These are phyloP conservation scores for Rutidosis leptorrhynchoides DNA, from an alignment of 129 eudicot genomes.

Conservation along the genomic window DNA sequence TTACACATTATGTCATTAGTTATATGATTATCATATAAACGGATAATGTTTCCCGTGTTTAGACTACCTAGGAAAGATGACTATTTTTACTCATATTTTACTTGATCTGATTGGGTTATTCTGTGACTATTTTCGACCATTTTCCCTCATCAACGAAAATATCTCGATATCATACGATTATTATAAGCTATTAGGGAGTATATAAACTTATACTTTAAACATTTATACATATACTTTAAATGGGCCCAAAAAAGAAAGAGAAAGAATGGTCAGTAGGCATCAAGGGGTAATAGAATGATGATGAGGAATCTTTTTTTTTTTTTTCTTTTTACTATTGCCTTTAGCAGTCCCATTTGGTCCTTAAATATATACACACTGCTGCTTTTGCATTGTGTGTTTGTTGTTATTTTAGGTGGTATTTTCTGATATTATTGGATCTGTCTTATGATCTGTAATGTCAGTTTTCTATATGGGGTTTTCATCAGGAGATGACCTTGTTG, in stretches of 20 bases:
- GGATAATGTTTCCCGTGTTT: too few relatives aligned
- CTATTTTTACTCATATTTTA: too few relatives aligned
- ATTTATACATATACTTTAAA: too few relatives aligned
- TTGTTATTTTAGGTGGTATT: conserved; percentile 24
- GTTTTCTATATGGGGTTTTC: conserved; percentile 38
- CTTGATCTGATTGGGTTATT: too few relatives aligned
- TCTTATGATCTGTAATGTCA: conserved; percentile 22
- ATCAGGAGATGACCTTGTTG: conserved; percentile 25
- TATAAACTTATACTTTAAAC: too few relatives aligned
- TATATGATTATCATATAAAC: too few relatives aligned
- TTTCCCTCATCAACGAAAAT: too few relatives aligned
- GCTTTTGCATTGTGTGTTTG: conserved; percentile 12
- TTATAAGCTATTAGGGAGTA: too few relatives aligned
- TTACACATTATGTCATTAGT: background rate
- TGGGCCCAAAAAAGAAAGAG: conserved; percentile 47
- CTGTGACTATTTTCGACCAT: too few relatives aligned
- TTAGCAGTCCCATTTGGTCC: conserved; percentile 30
- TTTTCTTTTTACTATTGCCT: conserved; percentile 42
- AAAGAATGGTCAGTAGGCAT: conserved; percentile 32
- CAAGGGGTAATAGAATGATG: conserved; percentile 30
- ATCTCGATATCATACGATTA: too few relatives aligned
- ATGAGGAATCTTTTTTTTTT: conserved; percentile 35
- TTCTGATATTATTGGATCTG: conserved; percentile 27
- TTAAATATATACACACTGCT: conserved; percentile 12
- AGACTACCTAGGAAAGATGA: too few relatives aligned